These are phyloP conservation scores for Penicillium sp. DNA, from an alignment of 2,329 filamentous ascomycete genomes.

Conservation along the genomic window DNA sequence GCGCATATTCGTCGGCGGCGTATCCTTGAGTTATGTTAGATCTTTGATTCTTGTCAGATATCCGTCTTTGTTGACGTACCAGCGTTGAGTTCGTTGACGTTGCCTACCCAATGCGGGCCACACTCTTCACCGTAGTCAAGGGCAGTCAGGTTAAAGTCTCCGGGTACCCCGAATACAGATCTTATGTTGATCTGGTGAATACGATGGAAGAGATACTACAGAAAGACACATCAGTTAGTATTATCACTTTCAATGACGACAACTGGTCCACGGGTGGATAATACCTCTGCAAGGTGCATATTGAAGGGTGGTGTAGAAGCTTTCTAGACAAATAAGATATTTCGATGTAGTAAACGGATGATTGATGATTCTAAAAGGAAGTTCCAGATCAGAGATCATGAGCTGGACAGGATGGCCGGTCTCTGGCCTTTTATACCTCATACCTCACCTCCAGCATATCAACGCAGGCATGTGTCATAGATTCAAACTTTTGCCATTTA, in stretches of 20 bases:
- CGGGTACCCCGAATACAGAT: conserved; percentile 14
- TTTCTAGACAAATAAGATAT: background rate
- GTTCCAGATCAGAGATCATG: background rate
- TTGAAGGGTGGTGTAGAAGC: background rate
- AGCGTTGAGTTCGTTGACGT: conserved; percentile 58
- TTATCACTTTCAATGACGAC: background rate
- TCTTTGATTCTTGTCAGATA: conserved; percentile 36
- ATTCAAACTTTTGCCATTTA: too few relatives aligned
- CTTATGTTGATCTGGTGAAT: conserved; percentile 7
- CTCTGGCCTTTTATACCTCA: background rate
- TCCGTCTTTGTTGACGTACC: conserved; percentile 29
- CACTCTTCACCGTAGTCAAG: conserved; percentile 54
- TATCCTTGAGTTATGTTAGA: conserved; percentile 54
- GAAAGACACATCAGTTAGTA: background rate
- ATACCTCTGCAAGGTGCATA: conserved; percentile 8
- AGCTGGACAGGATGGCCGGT: background rate
- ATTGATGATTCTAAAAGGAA: background rate
- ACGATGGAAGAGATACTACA: conserved; percentile 5
- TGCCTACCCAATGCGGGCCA: conserved; percentile 58
- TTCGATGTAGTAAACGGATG: background rate
- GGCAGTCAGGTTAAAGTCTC: conserved; percentile 64
- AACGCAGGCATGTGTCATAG: too few relatives aligned
- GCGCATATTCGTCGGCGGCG: conserved; percentile 71
- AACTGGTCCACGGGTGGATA: background rate
- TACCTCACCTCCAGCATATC: background rate